phyloP scores from a whole-genome alignment of 2,329 filamentous ascomycete species.

The Calonectria montana region DNA sequence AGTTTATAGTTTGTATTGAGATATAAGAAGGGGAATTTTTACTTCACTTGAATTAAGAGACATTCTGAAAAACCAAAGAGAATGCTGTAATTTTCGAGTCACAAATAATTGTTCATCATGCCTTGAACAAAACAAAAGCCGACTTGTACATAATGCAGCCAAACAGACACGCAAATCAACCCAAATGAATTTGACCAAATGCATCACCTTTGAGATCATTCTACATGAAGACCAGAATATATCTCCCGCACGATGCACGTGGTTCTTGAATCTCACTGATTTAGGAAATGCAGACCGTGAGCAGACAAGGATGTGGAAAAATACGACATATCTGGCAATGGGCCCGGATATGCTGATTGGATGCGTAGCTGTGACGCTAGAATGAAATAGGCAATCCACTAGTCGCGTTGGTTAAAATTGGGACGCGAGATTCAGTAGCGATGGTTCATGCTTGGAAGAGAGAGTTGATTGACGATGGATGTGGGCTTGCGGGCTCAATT shows the following conservation, averaged over 20 bases:
- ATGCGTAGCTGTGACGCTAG: background rate
- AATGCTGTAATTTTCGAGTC: no score
- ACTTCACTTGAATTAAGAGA: no score
- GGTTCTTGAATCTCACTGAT: background rate
- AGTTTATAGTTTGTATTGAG: no score
- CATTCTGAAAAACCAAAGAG: no score
- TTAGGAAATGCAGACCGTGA: background rate
- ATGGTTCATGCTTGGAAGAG: background rate
- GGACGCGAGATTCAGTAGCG: background rate
- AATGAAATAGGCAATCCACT: background rate
- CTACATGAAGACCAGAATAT: background rate
- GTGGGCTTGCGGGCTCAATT: background rate
- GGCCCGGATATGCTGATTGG: background rate
- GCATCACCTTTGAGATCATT: background rate
- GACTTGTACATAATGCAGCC: no score
- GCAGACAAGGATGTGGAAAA: background rate
- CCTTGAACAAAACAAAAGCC: no score
- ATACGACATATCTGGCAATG: background rate
- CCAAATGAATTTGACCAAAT: background rate
- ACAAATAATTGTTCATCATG: no score
- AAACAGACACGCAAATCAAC: background rate
- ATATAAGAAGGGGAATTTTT: no score
- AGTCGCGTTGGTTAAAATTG: background rate
- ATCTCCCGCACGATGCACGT: background rate
- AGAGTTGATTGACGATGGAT: background rate